These are phyloP conservation scores for Gossypium davidsonii DNA, from an alignment of 441 rosid species.

Conservation along the genomic window DNA sequence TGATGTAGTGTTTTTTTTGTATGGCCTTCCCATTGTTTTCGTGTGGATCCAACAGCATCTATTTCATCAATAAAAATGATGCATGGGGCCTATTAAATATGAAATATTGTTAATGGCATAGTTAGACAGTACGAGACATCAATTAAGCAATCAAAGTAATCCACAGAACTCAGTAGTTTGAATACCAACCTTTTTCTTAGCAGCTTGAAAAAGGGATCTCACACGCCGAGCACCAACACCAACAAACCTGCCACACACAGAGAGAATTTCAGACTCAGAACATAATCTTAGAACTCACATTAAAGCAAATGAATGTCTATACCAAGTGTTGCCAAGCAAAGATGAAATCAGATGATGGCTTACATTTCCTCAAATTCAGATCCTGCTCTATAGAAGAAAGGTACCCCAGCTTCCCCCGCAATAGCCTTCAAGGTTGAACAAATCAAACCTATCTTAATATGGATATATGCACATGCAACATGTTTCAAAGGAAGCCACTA, in stretches of 20 bases:
- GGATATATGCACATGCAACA: not conserved
- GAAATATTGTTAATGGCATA: not conserved
- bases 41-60: slow-evolving; percentile 94
- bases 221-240: slow-evolving; percentile 98
- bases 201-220: slow-evolving; percentile 92
- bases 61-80: slow-evolving; percentile 95
- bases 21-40: slow-evolving; percentile 99
- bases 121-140: not conserved
- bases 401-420: slow-evolving; percentile 99
- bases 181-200: slow-evolving; percentile 76
- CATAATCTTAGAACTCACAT: not conserved
- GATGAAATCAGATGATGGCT: slow-evolving; percentile 23
- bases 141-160: not conserved
- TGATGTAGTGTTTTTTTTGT: slow-evolving; percentile 97
- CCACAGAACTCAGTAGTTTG: not conserved
- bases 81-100: slow-evolving; percentile 72
- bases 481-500: not conserved
- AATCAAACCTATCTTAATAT: slow-evolving; percentile 13
- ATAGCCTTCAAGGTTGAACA: slow-evolving; percentile 60
- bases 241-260: slow-evolving; percentile 64
- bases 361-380: slow-evolving; percentile 99
- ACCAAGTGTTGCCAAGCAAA: slow-evolving; percentile 5
- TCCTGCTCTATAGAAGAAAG: slow-evolving; percentile 96
- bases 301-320: not conserved
- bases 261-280: slow-evolving; percentile 6